Evolutionary conservation across 805 yeast genomes (phyloP), one percentile per base, ranked within the genome.

Genomic region (Grigorovia transvaalensis): DNA sequence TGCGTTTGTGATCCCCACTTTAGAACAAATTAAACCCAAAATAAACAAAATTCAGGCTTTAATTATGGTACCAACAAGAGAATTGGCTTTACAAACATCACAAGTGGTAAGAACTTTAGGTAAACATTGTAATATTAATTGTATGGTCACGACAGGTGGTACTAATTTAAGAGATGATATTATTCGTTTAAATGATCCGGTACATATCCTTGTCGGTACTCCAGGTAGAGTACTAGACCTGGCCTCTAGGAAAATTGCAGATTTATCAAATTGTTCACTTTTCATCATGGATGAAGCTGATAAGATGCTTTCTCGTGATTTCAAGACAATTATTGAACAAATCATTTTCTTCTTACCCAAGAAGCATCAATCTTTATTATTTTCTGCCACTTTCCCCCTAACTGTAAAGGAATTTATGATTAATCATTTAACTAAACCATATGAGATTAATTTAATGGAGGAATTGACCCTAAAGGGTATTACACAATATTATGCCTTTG

Each of bases 261-360:
- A 91, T 65, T 78, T 93, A 54, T 81, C 87, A 51, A 85, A 84
- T 56, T 88, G 96, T 71, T 83, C 85, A 46, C 75, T 88, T 68
- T 89, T 93, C 67, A 83, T 95, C 50, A 89, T 93, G 97, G 99
- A 93, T 70, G 99, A 93, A 76, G 99, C 99, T 53, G 99, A 93
- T 71, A 93, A 93, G 70, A 87, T 93, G 85, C 78, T 93, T 54
- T 81, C 93, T 42, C 81, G 88, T 60, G 99, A 93, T 64, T 93
- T 93, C 71, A 85, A 85, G 59, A 79, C 80, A 40, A 83, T 90
- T 52, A 87, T 91, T 57, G 95, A 87, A 68, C 95, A 88, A 68
- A 85, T 91, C 56, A 75, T 93, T 61, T 74, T 75, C 46, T 87
- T 85, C 64, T 82, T 91, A 77, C 96, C 97, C 38, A 64, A 74